Percentiles rank a stretch among this genome's conserved stretches.
Evolutionary conservation across 805 yeast species (phyloP).

Genomic region (Hanseniaspora opuntiae): DNA sequence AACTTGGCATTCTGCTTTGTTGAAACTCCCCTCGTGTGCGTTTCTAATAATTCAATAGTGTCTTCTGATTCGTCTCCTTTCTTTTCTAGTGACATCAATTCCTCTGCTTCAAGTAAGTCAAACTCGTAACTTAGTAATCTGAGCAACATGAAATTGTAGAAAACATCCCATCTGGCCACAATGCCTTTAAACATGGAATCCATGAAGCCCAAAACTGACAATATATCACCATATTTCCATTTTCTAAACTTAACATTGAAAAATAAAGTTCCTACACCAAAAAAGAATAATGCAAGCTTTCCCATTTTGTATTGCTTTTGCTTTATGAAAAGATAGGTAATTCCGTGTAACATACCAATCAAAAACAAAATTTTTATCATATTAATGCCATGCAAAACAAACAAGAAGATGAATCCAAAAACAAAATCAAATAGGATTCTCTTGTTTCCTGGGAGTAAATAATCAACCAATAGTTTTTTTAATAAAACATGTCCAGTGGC

Average conservation of each 20-base stretch:
- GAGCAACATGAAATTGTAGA: conserved; percentile 76
- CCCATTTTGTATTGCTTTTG: conserved; percentile 2
- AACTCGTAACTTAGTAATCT: conserved; percentile 72
- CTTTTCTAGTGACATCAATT: neutral
- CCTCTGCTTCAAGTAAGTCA: conserved; percentile 40
- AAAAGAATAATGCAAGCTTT: conserved; percentile 46
- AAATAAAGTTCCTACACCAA: conserved; percentile 67
- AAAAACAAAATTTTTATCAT: conserved; percentile 26
- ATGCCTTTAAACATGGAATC: conserved; percentile 60
- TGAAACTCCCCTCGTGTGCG: neutral
- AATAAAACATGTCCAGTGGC: conserved; percentile 40
- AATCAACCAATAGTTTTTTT: conserved; percentile 28
- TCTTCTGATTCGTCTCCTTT: neutral
- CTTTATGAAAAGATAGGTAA: conserved; percentile 10
- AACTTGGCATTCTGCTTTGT: conserved; percentile 12
- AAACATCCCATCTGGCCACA: conserved; percentile 88
- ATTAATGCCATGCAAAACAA: conserved; percentile 72
- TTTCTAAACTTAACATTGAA: conserved; percentile 56
- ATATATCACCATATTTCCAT: conserved; percentile 33
- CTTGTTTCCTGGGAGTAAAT: conserved; percentile 18
- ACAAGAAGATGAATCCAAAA: conserved; percentile 56
- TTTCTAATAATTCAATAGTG: neutral
- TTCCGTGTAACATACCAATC: conserved; percentile 5
- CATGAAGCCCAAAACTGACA: conserved; percentile 23
- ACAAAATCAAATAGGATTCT: conserved; percentile 55